A percentile compares a stretch with the other conserved stretches of the same genome.
Evolutionary conservation across 2,329 filamentous ascomycete genomes (phyloP).

Genomic region (Cladosporium oxysporum): DNA sequence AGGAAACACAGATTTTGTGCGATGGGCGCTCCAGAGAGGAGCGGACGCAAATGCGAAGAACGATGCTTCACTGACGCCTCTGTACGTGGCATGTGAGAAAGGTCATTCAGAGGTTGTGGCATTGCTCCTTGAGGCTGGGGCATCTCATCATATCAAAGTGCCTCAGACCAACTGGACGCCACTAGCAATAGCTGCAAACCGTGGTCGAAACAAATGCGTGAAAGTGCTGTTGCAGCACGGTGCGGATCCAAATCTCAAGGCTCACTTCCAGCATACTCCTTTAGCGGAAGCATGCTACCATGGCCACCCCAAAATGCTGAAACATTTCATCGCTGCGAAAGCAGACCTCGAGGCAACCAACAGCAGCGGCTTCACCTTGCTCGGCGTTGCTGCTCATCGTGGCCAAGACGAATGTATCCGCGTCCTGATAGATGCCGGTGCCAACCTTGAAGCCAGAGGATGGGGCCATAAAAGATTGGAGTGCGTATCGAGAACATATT

Average conservation of each 20-base stretch:
- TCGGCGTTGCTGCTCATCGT: slow-evolving; percentile 7
- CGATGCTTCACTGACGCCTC: neutral
- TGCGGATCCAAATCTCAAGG: slow-evolving; percentile 13
- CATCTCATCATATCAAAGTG: neutral
- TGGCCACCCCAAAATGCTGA: slow-evolving; percentile 13
- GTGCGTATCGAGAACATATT: neutral
- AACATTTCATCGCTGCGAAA: slow-evolving; percentile 6
- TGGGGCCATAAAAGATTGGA: neutral
- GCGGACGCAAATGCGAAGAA: slow-evolving; percentile 1
- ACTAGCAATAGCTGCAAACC: slow-evolving; percentile 10
- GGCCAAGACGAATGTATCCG: slow-evolving; percentile 12
- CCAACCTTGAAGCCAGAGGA: slow-evolving; percentile 4
- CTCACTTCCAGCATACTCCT: slow-evolving; percentile 5
- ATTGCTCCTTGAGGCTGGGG: neutral
- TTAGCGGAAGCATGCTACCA: slow-evolving; percentile 12
- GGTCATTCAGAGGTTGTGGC: neutral
- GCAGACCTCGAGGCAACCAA: slow-evolving; percentile 11
- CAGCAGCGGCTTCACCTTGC: neutral
- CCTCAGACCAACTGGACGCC: neutral
- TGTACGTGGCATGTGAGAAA: slow-evolving; percentile 3
- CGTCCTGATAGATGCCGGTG: slow-evolving; percentile 11
- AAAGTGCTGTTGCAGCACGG: slow-evolving; percentile 8
- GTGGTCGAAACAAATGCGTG: slow-evolving; percentile 3
- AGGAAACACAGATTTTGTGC: slow-evolving; percentile 4
- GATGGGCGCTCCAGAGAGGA: neutral